phyloP scores from a whole-genome alignment of 192 early-diverging fungal genomes.

The Lunasporangiospora selenospora region DNA sequence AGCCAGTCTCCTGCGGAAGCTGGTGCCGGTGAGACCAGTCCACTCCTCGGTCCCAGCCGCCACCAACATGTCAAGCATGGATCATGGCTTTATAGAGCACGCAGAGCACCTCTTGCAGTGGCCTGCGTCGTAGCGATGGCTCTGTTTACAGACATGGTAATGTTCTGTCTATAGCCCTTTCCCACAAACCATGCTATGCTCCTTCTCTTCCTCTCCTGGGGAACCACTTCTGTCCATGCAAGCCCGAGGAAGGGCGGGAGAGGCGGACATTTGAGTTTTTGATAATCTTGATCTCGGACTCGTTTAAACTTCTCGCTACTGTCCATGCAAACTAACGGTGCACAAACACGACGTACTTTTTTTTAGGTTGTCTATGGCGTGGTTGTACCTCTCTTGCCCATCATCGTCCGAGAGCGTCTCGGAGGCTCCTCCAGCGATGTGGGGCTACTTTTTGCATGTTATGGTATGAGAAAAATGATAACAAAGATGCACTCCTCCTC shows the following conservation, averaged over 20 bases:
- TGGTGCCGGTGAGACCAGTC: constrained; percentile 14
- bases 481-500: neutral
- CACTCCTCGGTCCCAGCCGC: constrained; percentile 8
- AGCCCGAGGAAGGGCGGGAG: too few relatives aligned
- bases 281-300: neutral
- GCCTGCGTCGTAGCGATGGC: constrained; percentile 62
- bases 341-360: neutral
- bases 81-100: constrained; percentile 24
- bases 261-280: neutral
- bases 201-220: neutral
- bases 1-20: neutral
- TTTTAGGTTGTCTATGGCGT: constrained; percentile 71
- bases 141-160: constrained; percentile 63
- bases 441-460: constrained; percentile 76
- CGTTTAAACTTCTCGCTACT: neutral
- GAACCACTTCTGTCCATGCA: too few relatives aligned
- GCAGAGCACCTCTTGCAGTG: constrained; percentile 45
- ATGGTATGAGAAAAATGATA: constrained; percentile 50
- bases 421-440: constrained; percentile 60
- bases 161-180: too few relatives aligned
- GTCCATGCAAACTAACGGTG: neutral
- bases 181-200: neutral
- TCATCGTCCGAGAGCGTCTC: constrained; percentile 66
- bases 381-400: constrained; percentile 73
- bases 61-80: neutral